Conservation (phyloP, 495 filamentous ascomycete species). For the Tuber indicum region DNA sequence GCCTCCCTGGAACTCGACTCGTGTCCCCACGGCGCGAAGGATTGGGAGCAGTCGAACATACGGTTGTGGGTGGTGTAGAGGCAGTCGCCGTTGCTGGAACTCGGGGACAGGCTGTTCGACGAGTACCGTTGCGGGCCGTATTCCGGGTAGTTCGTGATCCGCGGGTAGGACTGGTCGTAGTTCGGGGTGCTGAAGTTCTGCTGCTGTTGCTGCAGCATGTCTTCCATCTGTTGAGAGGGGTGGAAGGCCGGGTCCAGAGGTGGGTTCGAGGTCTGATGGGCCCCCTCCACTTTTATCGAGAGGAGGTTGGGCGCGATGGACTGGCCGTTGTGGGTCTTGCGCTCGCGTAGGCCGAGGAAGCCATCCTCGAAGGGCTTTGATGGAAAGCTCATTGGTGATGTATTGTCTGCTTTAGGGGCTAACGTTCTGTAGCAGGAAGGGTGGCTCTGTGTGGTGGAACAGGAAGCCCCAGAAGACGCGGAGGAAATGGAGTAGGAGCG, state of each 20-base stretch:
- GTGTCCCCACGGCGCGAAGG: slow-evolving; percentile 20
- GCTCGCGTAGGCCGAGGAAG: slow-evolving; percentile 14
- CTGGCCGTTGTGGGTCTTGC: slow-evolving; percentile 19
- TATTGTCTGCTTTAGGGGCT: slow-evolving; percentile 24
- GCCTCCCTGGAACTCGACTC: slow-evolving; percentile 10
- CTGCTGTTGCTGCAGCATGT: slow-evolving; percentile 13
- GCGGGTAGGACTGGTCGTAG: slow-evolving; percentile 23
- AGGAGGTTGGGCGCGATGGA: slow-evolving; percentile 29
- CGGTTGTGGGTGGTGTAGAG: slow-evolving; percentile 16
- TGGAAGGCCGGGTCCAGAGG: slow-evolving; percentile 4
- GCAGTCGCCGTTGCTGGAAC: slow-evolving; percentile 1
- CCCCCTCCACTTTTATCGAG: slow-evolving; percentile 15
- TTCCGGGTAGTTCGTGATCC: neutral
- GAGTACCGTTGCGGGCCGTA: neutral
- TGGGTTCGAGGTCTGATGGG: neutral
- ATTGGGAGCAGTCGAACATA: slow-evolving; percentile 20
- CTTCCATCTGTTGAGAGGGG: slow-evolving; percentile 11
- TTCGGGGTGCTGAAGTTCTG: slow-evolving; percentile 21
- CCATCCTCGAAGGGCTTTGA: slow-evolving; percentile 18
- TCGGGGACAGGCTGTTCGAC: neutral
- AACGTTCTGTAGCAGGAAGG: slow-evolving; percentile 6
- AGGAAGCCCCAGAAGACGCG: slow-evolving; percentile 20
- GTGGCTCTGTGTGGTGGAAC: slow-evolving; percentile 21
- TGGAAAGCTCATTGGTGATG: slow-evolving; percentile 7
- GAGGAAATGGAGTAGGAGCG: slow-evolving; percentile 27